Conservation (phyloP, 2,329 filamentous ascomycete genomes). For the Penicillium sp. region DNA sequence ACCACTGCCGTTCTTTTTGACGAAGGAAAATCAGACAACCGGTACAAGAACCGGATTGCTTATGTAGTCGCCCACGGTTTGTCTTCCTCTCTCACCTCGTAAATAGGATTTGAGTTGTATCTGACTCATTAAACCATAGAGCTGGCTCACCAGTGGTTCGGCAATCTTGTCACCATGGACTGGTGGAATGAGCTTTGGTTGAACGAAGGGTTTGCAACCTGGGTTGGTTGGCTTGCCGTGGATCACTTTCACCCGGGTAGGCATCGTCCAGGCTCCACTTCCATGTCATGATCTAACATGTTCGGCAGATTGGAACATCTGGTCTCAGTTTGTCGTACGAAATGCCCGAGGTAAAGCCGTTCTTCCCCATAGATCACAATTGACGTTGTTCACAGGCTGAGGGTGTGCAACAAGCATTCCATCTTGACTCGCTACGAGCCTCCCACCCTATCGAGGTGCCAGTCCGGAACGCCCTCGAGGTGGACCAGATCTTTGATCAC, state of each 20-base stretch:
- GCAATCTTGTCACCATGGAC: constrained; percentile 93
- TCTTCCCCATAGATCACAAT: constrained; percentile 25
- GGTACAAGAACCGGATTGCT: constrained; percentile 89
- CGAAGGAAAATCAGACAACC: constrained; percentile 82
- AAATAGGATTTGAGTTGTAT: neutral
- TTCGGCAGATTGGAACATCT: constrained; percentile 82
- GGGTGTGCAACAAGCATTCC: constrained; percentile 87
- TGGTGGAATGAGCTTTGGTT: constrained; percentile 96
- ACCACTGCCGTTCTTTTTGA: constrained; percentile 97
- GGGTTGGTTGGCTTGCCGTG: constrained; percentile 93
- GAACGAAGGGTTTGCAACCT: constrained; percentile 96
- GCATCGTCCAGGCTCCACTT: constrained; percentile 4
- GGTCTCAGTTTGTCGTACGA: constrained; percentile 88
- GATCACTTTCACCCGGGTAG: constrained; percentile 81
- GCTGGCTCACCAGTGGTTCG: constrained; percentile 94
- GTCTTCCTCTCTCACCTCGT: constrained; percentile 7
- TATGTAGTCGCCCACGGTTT: constrained; percentile 89
- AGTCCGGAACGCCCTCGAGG: constrained; percentile 87
- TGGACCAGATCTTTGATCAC: constrained; percentile 96
- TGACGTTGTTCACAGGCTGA: constrained; percentile 63
- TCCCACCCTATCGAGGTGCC: constrained; percentile 97
- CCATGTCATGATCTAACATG: constrained; percentile 17
- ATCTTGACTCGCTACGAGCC: constrained; percentile 83
- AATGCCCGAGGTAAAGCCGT: constrained; percentile 53
- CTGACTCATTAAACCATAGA: constrained; percentile 49